phyloP scores from a whole-genome alignment of 2,329 filamentous ascomycete genomes.

The Trichoderma breve region DNA sequence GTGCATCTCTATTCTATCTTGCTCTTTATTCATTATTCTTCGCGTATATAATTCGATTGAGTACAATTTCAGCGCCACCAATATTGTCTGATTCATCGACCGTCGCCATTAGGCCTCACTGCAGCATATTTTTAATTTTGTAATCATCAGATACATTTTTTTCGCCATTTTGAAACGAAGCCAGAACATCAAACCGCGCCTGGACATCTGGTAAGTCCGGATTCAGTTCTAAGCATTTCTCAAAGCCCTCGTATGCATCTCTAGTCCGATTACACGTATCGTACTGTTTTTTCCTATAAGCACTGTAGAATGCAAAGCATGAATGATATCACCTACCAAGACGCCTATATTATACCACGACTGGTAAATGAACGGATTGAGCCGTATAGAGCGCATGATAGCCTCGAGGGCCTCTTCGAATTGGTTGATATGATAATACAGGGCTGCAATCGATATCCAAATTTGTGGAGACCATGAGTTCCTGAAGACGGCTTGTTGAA shows the following conservation, averaged over 20 bases:
- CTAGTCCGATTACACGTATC: neutral
- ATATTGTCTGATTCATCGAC: neutral
- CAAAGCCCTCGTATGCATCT: neutral
- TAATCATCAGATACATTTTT: neutral
- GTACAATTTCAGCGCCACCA: neutral
- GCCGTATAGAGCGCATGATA: no score
- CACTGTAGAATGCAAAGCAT: neutral
- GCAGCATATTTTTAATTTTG: accelerated
- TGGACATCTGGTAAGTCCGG: neutral
- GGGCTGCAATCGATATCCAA: no score
- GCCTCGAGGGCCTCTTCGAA: no score
- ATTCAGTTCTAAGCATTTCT: neutral
- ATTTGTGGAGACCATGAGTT: no score
- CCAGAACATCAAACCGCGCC: neutral
- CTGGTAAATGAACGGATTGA: accelerated
- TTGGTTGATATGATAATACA: no score
- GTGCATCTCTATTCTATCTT: neutral
- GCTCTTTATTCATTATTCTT: neutral
- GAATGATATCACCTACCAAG: no score
- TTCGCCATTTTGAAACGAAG: neutral
- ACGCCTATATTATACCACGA: no score
- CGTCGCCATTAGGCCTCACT: neutral
- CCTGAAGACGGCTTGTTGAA: no score
- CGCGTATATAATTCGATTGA: neutral
- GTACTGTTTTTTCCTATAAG: neutral